Evolutionary conservation across 1,139 yeast genomes (phyloP).

Genomic region (Debaryomyces coudertii): DNA sequence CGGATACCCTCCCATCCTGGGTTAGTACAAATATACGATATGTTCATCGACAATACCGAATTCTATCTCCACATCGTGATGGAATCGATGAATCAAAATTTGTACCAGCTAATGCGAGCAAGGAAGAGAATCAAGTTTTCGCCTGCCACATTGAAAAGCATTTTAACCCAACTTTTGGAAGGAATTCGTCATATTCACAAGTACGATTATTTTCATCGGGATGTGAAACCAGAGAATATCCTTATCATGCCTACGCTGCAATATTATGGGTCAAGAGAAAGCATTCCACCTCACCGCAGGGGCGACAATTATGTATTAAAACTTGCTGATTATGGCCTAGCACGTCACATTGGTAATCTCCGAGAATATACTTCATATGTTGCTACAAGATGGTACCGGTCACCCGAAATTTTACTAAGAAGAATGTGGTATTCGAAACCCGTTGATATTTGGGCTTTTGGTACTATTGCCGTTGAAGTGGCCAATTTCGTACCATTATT

Average conservation of each 20-base stretch:
- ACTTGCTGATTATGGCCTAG: conserved; percentile 89
- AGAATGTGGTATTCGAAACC: conserved; percentile 69
- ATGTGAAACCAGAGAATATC: conserved; percentile 78
- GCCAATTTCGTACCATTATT: conserved; percentile 78
- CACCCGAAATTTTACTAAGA: conserved; percentile 86
- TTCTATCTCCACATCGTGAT: conserved; percentile 76
- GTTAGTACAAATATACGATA: conserved; percentile 73
- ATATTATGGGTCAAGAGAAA: conserved; percentile 51
- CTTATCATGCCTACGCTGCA: conserved; percentile 62
- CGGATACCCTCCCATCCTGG: conserved; percentile 72
- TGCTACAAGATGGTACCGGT: conserved; percentile 94
- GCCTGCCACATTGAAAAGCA: conserved; percentile 60
- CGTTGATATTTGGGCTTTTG: conserved; percentile 95
- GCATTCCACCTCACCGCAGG: conserved; percentile 41
- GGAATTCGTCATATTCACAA: conserved; percentile 85
- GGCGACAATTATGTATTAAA: conserved; percentile 66
- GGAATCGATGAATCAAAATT: conserved; percentile 85
- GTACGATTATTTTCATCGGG: conserved; percentile 80
- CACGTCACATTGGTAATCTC: conserved; percentile 61
- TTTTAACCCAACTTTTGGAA: conserved; percentile 68
- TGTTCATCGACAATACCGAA: conserved; percentile 66
- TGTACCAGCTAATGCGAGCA: conserved; percentile 70
- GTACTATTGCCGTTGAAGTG: conserved; percentile 80
- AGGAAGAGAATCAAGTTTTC: conserved; percentile 57
- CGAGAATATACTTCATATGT: conserved; percentile 78